phyloP scores from a whole-genome alignment of 2,329 filamentous ascomycete genomes.

The Coniella lustricola region DNA sequence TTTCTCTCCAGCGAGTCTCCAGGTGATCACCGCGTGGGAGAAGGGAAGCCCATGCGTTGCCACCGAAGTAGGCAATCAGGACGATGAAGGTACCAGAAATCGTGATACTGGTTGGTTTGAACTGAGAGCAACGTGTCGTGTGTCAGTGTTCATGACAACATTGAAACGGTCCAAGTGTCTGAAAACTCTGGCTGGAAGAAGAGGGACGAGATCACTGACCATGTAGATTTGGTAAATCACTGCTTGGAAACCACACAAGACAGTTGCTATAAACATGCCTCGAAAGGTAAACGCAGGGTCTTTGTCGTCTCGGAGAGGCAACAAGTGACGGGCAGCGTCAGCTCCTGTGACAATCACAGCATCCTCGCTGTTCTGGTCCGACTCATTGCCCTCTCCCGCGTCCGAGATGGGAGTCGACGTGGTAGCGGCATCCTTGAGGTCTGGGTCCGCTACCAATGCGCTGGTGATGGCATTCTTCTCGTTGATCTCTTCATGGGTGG shows the following conservation, averaged over 20 bases:
- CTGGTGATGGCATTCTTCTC: background rate
- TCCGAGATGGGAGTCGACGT: conserved; percentile 15
- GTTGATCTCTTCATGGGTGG: background rate
- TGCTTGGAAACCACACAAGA: conserved; percentile 45
- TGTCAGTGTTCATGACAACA: too few species aligned
- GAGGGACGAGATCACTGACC: conserved; percentile 25
- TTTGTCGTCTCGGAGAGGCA: conserved; percentile 44
- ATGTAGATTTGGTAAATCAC: conserved; percentile 49
- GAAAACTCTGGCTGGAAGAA: too few species aligned
- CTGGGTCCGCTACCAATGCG: background rate
- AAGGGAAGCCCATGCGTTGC: conserved; percentile 38
- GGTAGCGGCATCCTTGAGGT: conserved; percentile 17
- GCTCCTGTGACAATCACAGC: conserved; percentile 44
- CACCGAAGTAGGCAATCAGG: conserved; percentile 49
- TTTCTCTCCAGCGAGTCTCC: conserved; percentile 39
- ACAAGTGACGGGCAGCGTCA: conserved; percentile 41
- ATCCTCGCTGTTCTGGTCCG: conserved; percentile 29
- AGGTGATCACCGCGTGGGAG: conserved; percentile 46
- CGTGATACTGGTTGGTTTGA: conserved; percentile 42
- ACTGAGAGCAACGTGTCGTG: conserved; percentile 26
- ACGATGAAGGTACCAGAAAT: conserved; percentile 50
- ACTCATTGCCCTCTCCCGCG: conserved; percentile 21
- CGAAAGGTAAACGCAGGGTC: conserved; percentile 47
- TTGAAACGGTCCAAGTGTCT: too few species aligned
- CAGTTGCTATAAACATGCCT: conserved; percentile 41